Conservation (phyloP, 2,329 filamentous ascomycete genomes). For the Mycosphaerella sp. region DNA sequence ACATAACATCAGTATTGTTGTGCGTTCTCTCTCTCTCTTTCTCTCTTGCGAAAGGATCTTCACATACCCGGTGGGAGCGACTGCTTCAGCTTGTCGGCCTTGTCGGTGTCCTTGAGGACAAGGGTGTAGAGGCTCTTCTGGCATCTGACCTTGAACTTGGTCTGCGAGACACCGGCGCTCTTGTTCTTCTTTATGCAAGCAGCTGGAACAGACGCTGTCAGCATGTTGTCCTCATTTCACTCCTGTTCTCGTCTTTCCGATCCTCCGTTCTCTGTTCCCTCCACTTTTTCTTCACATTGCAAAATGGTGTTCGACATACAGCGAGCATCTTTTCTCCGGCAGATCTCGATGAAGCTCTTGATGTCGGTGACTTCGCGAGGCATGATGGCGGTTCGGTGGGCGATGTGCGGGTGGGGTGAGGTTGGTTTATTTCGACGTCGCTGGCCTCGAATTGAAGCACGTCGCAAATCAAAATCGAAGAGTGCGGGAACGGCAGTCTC, state of each 20-base stretch:
- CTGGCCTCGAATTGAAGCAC: constrained; percentile 1
- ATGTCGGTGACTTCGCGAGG: constrained; percentile 97
- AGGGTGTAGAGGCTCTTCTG: constrained; percentile 88
- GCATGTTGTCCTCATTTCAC: neutral
- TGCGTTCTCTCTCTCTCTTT: neutral
- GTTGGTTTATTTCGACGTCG: constrained; percentile 12
- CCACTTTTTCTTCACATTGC: neutral
- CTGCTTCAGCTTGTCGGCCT: constrained; percentile 99
- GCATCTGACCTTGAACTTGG: constrained; percentile 99
- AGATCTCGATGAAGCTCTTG: constrained; percentile 99
- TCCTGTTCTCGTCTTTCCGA: neutral
- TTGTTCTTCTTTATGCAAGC: constrained; percentile 75
- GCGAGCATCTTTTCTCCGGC: constrained; percentile 97
- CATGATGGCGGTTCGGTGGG: constrained; percentile 61
- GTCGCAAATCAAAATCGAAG: constrained; percentile 9
- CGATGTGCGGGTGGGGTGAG: constrained; percentile 9
- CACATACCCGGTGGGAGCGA: constrained; percentile 83
- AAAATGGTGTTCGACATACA: constrained; percentile 59
- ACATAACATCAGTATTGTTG: neutral
- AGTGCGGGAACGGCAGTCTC: constrained; percentile 10
- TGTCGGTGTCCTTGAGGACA: constrained; percentile 95
- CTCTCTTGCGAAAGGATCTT: constrained; percentile 9
- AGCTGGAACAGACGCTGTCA: constrained; percentile 33
- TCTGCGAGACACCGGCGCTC: constrained; percentile 63
- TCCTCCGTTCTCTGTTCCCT: constrained; percentile 3